Evolutionary conservation across 1,284 basidiomycete genomes (phyloP), one percentile per base, ranked within the genome.

Genomic region (Pseudozyma tsukubaensis): DNA sequence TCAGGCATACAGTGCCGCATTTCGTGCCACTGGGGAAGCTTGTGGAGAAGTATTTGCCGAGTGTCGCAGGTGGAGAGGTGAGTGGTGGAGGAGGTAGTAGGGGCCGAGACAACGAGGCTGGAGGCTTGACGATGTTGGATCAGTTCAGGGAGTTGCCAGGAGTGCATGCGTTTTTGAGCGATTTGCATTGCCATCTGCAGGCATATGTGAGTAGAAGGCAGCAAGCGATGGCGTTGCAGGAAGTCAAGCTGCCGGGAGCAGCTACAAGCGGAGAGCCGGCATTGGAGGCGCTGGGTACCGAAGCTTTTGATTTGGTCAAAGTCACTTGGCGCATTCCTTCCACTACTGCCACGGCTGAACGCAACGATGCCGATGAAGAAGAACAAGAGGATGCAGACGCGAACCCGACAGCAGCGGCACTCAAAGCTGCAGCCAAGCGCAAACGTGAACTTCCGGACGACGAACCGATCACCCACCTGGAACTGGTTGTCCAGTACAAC

Each of bases 1-100:
- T 76, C 44, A 59, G 77, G 24, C 77, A 78, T 45, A 78, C 77
- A 9, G 53, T 78, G 34, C 77, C 77, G n/a, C 77, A 77, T 29
- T 78, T 77, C 43, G 62, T 78, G n/a, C 74, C 73, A 4, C 35
- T 78, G n/a, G 57, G 39, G 1, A 59, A 51, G 36, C 58, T 78
- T 32, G 61, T 76, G 6, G 69, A 76, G 36, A 69, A 60, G 43
- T 76, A 77, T 37, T 43, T 77, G 34, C 62, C 64, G 1, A 67
- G 62, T 29, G 62, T 70, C 4, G 52, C 56, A 0, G 70, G 61
- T 11, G 63, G 63, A 10, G 51, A 61, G 12, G 39, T 49, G 42
- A 63, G 58, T 3, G 66, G 66, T 16, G 65, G 61, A 19, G 59
- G 48, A 18, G 55, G 55, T 2, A 66, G 72, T 48, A 59, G 50